A percentile compares a stretch with the other conserved stretches of the same genome.
These are phyloP conservation scores for Penicillium sp. DNA, from an alignment of 2,329 filamentous ascomycete genomes.

Conservation along the genomic window DNA sequence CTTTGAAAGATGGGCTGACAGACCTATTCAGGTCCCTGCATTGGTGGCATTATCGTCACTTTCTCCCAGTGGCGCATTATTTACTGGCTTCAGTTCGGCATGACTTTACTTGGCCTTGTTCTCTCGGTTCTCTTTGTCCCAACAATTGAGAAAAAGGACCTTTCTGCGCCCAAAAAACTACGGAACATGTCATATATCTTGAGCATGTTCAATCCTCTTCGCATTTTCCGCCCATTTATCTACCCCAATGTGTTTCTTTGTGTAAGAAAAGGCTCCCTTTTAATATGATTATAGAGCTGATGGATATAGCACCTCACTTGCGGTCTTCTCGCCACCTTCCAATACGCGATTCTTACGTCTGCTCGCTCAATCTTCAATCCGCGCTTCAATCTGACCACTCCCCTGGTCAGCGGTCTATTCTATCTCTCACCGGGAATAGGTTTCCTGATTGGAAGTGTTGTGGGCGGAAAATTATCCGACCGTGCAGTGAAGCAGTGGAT, in stretches of 20 bases:
- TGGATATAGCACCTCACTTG: constrained; percentile 37
- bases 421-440: constrained; percentile 74
- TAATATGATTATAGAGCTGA: constrained; percentile 2
- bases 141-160: constrained; percentile 65
- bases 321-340: constrained; percentile 69
- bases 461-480: constrained; percentile 72
- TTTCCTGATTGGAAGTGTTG: constrained; percentile 69
- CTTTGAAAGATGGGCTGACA: constrained; percentile 7
- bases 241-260: constrained; percentile 71
- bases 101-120: constrained; percentile 63
- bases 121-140: constrained; percentile 70
- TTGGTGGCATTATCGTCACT: constrained; percentile 79
- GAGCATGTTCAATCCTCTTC: constrained; percentile 64
- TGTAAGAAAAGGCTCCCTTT: constrained; percentile 41
- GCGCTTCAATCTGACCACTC: constrained; percentile 68
- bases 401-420: constrained; percentile 71
- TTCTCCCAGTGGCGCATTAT: constrained; percentile 75
- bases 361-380: constrained; percentile 76
- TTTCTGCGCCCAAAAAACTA: constrained; percentile 51
- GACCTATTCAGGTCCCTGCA: constrained; percentile 54
- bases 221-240: constrained; percentile 63
- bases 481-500: constrained; percentile 68
- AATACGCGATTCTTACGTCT: constrained; percentile 69
- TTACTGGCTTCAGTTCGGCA: constrained; percentile 75
- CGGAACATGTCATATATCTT: constrained; percentile 47